Evolutionary conservation across 225 moss, liverwort and hornwort genomes (phyloP).

Genomic region (Neckera pumila): DNA sequence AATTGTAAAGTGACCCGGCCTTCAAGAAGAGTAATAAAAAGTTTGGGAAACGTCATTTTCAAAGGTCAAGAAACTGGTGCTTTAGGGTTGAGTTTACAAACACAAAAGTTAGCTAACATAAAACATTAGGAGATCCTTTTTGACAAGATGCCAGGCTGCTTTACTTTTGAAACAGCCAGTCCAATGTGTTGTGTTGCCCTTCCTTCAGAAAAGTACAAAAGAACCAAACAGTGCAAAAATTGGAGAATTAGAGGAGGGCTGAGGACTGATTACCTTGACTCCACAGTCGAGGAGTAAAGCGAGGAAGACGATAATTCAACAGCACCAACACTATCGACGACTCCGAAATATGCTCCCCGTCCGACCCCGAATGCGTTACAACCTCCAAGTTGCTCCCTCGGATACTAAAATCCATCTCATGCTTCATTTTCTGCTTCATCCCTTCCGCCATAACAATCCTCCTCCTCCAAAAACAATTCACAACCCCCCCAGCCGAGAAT

Average conservation of each 20-base stretch:
- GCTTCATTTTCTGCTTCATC: conserved; percentile 3
- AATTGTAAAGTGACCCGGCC: not conserved
- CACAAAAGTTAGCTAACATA: not conserved
- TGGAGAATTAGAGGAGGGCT: not conserved
- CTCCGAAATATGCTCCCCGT: not conserved
- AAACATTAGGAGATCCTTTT: not conserved
- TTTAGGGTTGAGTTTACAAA: not conserved
- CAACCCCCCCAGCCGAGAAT: not conserved
- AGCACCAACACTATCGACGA: conserved; percentile 52
- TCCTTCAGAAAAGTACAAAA: not conserved
- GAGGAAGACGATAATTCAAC: conserved; percentile 63
- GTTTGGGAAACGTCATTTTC: not conserved
- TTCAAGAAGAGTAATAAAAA: not conserved
- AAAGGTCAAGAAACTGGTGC: not conserved
- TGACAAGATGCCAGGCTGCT: not conserved
- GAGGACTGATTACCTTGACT: conserved; percentile 47
- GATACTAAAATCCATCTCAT: conserved; percentile 26
- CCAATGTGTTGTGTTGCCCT: not conserved
- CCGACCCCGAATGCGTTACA: not conserved
- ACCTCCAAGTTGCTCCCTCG: not conserved
- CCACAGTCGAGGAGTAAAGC: conserved; percentile 64
- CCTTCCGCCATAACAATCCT: conserved; percentile 7
- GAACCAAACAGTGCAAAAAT: not conserved
- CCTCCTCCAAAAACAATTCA: not conserved
- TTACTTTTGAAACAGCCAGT: not conserved